Evolutionary conservation across 805 yeast genomes (phyloP).

Genomic region (Starmerella etchellsii): DNA sequence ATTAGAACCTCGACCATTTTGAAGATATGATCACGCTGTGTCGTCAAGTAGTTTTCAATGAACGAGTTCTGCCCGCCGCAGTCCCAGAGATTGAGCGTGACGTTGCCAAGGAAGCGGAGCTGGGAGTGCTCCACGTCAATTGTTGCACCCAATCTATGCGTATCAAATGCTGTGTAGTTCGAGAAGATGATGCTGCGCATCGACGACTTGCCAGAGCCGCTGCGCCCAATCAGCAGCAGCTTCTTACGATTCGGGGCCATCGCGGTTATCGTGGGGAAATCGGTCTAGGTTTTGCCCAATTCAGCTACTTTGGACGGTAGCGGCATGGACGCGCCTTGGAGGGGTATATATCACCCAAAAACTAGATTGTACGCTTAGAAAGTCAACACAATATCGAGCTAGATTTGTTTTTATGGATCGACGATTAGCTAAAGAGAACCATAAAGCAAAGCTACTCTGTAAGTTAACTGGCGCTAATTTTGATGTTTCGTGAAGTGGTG

Average conservation of each 20-base stretch:
- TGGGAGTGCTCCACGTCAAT: slow-evolving; percentile 98
- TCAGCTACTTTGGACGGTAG: no score
- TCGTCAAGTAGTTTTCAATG: slow-evolving; percentile 84
- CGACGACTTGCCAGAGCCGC: slow-evolving; percentile 94
- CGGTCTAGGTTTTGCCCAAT: no score
- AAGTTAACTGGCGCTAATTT: no score
- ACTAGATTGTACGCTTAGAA: no score
- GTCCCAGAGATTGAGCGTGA: slow-evolving; percentile 94
- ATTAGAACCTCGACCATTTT: slow-evolving; percentile 91
- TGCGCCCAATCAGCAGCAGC: slow-evolving; percentile 68
- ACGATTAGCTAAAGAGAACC: no score
- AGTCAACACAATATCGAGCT: no score
- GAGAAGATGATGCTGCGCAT: slow-evolving; percentile 92
- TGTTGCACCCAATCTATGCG: slow-evolving; percentile 89
- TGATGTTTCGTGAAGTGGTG: no score
- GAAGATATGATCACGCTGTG: slow-evolving; percentile 83
- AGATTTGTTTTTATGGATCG: no score
- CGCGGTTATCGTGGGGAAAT: no score
- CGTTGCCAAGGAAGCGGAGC: slow-evolving; percentile 78
- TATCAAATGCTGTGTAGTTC: slow-evolving; percentile 92
- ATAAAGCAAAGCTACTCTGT: no score
- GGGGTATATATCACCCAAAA: no score
- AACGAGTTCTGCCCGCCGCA: slow-evolving; percentile 92
- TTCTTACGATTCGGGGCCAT: slow-evolving; percentile 37
- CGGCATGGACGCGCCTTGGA: no score